phyloP scores from a whole-genome alignment of 1,284 basidiomycete genomes.

The Puccinia sorghi region DNA sequence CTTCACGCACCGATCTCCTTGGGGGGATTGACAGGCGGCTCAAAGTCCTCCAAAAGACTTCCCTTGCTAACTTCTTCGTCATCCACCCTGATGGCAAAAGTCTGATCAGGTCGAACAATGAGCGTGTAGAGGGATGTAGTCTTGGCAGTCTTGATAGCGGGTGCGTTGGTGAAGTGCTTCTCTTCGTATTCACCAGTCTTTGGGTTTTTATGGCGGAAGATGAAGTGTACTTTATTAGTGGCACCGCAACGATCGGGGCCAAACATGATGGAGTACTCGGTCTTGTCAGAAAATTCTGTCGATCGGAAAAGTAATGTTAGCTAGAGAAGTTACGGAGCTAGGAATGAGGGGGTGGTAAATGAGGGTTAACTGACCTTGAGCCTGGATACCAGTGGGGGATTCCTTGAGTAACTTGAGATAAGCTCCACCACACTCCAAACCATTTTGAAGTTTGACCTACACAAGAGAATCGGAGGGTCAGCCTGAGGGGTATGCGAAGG shows the following conservation, averaged over 20 bases:
- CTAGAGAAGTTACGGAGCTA: not conserved
- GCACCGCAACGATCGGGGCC: conserved; percentile 72
- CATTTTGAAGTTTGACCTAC: conserved; percentile 93
- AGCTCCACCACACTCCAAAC: conserved; percentile 97
- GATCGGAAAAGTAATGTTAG: conserved; percentile 1
- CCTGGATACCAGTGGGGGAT: conserved; percentile 49
- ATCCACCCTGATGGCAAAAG: conserved; percentile 90
- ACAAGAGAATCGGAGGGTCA: not conserved
- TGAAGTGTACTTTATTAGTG: conserved; percentile 78
- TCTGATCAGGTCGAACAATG: conserved; percentile 81
- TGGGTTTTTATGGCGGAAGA: conserved; percentile 94
- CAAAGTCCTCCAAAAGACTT: conserved; percentile 87
- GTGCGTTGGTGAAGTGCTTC: conserved; percentile 86
- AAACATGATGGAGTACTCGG: conserved; percentile 97
- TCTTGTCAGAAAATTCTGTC: conserved; percentile 59
- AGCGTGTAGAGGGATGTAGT: conserved; percentile 89
- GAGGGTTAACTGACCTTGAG: conserved; percentile 25
- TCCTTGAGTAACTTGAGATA: conserved; percentile 89
- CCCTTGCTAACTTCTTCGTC: conserved; percentile 77
- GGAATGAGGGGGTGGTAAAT: not conserved
- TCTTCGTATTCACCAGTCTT: conserved; percentile 88
- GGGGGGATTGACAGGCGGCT: conserved; percentile 88
- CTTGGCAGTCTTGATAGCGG: conserved; percentile 82
- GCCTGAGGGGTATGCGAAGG: not conserved
- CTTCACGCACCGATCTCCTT: conserved; percentile 70